Evolutionary conservation across 352 stramenopile genomes (phyloP), one percentile per base, ranked within the genome.

Genomic region (Phytophthora sp.): DNA sequence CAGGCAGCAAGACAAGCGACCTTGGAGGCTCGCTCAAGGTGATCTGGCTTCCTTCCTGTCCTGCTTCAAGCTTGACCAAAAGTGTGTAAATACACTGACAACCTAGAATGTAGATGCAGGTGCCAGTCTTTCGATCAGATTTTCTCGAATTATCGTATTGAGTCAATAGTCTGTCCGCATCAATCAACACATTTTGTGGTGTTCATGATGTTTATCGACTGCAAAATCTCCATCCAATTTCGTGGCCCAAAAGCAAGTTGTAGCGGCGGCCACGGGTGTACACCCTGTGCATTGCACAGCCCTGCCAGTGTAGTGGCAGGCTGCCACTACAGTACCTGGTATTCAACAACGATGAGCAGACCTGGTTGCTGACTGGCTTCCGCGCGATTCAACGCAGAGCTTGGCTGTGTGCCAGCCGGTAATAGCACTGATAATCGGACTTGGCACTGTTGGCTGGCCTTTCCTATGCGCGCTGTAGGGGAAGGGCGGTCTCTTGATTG

Each of bases 401-500:
- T n/a, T 31, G n/a, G n/a, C n/a, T n/a, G n/a, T n/a, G n/a, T n/a
- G n/a, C n/a, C n/a, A n/a, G n/a, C n/a, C n/a, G n/a, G n/a, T n/a
- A n/a, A n/a, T n/a, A n/a, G n/a, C n/a, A n/a, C n/a, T n/a, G n/a
- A n/a, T n/a, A n/a, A n/a, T n/a, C n/a, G n/a, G n/a, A n/a, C n/a
- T n/a, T n/a, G n/a, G n/a, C n/a, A n/a, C n/a, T n/a, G n/a, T n/a
- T n/a, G n/a, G n/a, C 1, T 51, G 31, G 33, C 29, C 20, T 60
- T 57, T 63, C 49, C 16, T 26, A 45, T 70, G 30, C 23, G 18
- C 7, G 11, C 18, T 12, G 18, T 18, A 57, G 42, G 41, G n/a
- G n/a, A n/a, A n/a, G 45, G 60, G 30, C 21, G 93, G 20, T 7
- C 6, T 57, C 11, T 67, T n/a, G 63, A 71, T 68, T 68, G 60